phyloP scores from a whole-genome alignment of 2,329 filamentous ascomycete genomes.

The Fusarium sp. region DNA sequence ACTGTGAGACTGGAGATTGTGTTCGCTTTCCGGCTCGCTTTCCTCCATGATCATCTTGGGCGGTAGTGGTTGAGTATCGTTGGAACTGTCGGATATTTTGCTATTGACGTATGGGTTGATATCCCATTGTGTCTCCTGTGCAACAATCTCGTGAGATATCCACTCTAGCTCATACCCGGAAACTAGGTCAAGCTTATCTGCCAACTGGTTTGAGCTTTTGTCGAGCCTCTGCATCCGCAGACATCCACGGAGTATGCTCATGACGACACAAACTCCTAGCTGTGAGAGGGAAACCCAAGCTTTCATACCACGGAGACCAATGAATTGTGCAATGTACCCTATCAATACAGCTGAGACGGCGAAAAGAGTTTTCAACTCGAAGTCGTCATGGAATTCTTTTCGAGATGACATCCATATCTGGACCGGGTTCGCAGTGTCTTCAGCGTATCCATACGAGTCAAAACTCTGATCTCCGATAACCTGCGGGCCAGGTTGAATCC shows the following conservation, averaged over 20 bases:
- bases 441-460: not conserved
- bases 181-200: not conserved
- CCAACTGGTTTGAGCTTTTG: not conserved
- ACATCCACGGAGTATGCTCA: not conserved
- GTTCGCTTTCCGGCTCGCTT: too few species aligned
- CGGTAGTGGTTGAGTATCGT: too few species aligned
- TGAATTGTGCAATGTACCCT: slow-evolving; percentile 1
- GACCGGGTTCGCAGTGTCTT: not conserved
- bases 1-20: too few species aligned
- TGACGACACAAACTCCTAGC: not conserved
- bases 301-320: not conserved
- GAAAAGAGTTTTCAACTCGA: not conserved
- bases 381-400: not conserved
- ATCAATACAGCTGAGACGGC: not conserved
- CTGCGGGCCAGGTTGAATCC: not conserved
- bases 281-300: not conserved
- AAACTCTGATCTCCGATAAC: not conserved
- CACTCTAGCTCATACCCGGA: slow-evolving; percentile 2
- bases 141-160: not conserved
- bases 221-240: not conserved
- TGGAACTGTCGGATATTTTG: too few species aligned
- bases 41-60: too few species aligned
- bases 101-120: too few species aligned
- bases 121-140: too few species aligned
- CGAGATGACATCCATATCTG: not conserved